Conservation (phyloP, 139 green algal species). For the Chlorella vulgaris region DNA sequence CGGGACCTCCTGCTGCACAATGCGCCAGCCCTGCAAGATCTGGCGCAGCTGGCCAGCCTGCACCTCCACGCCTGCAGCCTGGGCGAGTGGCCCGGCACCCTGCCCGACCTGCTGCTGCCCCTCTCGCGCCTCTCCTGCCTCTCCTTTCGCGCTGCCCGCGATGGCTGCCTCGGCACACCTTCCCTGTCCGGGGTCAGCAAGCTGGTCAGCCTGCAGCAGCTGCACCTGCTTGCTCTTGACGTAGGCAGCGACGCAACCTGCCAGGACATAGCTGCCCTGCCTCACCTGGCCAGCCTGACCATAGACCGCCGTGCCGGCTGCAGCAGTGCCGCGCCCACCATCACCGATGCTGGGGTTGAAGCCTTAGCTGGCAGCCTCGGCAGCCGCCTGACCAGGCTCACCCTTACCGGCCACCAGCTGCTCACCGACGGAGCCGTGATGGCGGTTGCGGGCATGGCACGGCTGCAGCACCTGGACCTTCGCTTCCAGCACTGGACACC, state of each 20-base stretch:
- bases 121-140: slow-evolving; percentile 15
- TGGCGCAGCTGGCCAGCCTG: slow-evolving; percentile 4
- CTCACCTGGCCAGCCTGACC: slow-evolving; percentile 12
- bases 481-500: not conserved
- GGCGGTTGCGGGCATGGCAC: not conserved
- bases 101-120: slow-evolving; percentile 14
- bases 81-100: not conserved
- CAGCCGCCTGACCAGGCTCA: slow-evolving; percentile 1
- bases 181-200: not conserved
- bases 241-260: not conserved
- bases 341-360: not conserved
- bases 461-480: slow-evolving; percentile 19
- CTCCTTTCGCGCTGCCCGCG: not conserved
- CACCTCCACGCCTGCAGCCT: not conserved
- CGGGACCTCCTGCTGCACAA: not conserved
- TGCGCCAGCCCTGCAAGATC: not conserved
- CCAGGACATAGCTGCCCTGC: slow-evolving; percentile 4
- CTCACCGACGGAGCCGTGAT: not conserved
- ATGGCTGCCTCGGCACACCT: not conserved
- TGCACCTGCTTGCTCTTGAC: not conserved
- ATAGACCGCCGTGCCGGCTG: not conserved
- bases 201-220: not conserved
- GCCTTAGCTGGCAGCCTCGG: not conserved
- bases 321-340: not conserved
- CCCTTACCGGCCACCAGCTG: not conserved